These are phyloP conservation scores for Aspergillus homomorphus DNA, from an alignment of 495 filamentous ascomycete genomes.

Conservation along the genomic window DNA sequence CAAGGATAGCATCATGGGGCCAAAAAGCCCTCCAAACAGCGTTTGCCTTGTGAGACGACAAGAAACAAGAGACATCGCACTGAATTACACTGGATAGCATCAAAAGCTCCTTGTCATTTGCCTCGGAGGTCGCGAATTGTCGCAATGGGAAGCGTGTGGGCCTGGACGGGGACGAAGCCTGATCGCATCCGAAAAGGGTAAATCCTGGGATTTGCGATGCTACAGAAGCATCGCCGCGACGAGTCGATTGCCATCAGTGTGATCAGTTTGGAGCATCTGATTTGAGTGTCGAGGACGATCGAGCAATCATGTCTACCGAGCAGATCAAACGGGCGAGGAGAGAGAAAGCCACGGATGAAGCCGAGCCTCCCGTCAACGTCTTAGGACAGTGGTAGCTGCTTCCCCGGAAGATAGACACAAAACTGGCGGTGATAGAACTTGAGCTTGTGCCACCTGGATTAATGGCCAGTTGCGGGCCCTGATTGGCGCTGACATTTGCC, in stretches of 20 bases:
- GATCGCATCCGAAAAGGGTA: background rate
- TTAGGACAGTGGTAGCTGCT: background rate
- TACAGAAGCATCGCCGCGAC: background rate
- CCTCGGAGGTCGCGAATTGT: background rate
- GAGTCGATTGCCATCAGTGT: background rate
- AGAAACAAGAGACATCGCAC: background rate
- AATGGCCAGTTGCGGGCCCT: background rate
- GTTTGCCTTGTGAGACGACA: background rate
- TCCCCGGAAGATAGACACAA: background rate
- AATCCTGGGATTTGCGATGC: background rate
- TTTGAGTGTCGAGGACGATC: background rate
- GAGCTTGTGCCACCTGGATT: background rate
- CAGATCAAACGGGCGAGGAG: background rate
- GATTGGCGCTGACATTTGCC: background rate
- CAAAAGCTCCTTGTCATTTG: constrained; percentile 2
- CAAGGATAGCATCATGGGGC: constrained; percentile 1
- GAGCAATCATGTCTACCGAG: background rate
- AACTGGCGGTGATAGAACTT: background rate
- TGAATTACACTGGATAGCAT: constrained; percentile 11
- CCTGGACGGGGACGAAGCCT: background rate
- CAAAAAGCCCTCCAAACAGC: constrained; percentile 1
- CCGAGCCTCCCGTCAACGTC: background rate
- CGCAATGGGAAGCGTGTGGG: background rate
- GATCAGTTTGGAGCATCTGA: background rate
- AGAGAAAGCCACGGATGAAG: background rate